Evolutionary conservation across 2,329 filamentous ascomycete species (phyloP).

Genomic region (Helminthosporium solani): DNA sequence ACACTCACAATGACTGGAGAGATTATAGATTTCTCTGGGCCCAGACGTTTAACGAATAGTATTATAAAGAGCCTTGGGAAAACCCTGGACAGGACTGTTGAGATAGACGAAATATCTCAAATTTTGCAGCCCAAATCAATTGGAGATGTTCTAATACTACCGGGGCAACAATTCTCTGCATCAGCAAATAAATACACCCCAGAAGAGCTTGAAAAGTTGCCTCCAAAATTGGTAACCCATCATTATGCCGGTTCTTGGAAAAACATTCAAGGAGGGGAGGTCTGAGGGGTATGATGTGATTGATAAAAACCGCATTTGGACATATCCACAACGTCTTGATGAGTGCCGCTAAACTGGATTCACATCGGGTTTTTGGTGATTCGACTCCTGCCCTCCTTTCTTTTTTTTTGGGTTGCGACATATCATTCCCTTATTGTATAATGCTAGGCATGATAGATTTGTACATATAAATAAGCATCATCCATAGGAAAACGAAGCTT

Average conservation of each 20-base stretch:
- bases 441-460: too few relatives aligned
- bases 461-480: too few relatives aligned
- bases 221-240: constrained; percentile 14
- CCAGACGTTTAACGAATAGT: constrained; percentile 25
- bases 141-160: constrained; percentile 28
- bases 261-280: too few relatives aligned
- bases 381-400: too few relatives aligned
- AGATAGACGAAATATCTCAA: constrained; percentile 17
- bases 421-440: too few relatives aligned
- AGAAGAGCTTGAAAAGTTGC: constrained; percentile 8
- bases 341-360: too few relatives aligned
- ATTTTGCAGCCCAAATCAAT: constrained; percentile 29
- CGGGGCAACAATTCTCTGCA: constrained; percentile 18
- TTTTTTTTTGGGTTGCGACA: too few relatives aligned
- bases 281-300: too few relatives aligned
- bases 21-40: constrained; percentile 33
- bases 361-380: too few relatives aligned
- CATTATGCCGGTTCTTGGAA: constrained; percentile 27
- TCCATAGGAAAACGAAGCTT: too few relatives aligned
- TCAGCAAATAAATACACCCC: constrained; percentile 16
- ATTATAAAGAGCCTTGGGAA: constrained; percentile 26
- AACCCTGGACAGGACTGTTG: constrained; percentile 14
- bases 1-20: constrained; percentile 26
- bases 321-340: too few relatives aligned
- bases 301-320: too few relatives aligned